phyloP scores from a whole-genome alignment of 2,329 filamentous ascomycete genomes.

The Exophiala oligosperma region DNA sequence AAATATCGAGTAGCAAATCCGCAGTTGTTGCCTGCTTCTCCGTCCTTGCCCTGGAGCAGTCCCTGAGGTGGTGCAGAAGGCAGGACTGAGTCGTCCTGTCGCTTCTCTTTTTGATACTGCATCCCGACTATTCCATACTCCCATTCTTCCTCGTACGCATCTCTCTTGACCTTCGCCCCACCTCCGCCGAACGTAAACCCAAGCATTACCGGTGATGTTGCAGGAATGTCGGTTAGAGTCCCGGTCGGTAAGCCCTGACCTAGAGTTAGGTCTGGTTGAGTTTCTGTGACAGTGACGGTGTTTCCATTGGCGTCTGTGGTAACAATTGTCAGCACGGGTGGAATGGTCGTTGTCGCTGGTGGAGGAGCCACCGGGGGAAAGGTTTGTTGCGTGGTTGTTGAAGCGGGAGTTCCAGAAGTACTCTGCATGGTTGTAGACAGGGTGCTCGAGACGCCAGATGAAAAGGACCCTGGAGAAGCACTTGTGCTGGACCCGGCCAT shows the following conservation, averaged over 20 bases:
- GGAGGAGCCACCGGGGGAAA: conserved; percentile 14
- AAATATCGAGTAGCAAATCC: conserved; percentile 20
- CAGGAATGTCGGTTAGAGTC: conserved; percentile 16
- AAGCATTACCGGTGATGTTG: conserved; percentile 15
- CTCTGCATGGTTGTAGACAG: not conserved
- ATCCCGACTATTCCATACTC: no score
- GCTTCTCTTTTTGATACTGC: not conserved
- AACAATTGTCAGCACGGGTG: conserved; percentile 9
- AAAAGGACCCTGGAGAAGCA: not conserved
- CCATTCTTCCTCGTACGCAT: not conserved
- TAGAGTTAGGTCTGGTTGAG: conserved; percentile 16
- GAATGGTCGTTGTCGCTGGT: conserved; percentile 10
- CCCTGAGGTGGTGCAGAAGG: conserved; percentile 1
- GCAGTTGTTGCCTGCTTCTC: conserved; percentile 17
- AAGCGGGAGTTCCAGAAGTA: conserved; percentile 1
- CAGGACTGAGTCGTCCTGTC: not conserved
- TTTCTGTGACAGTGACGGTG: conserved; percentile 11
- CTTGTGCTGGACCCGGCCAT: conserved; percentile 7
- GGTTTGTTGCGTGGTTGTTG: conserved; percentile 6
- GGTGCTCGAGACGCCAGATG: not conserved
- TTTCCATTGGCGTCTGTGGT: conserved; percentile 16
- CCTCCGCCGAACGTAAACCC: conserved; percentile 12
- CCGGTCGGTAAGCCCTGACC: conserved; percentile 24
- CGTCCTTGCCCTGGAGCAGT: conserved; percentile 10
- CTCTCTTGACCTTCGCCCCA: conserved; percentile 17